These are phyloP conservation scores for Vishniacozyma victoriae DNA, from an alignment of 768 basidiomycete species.

Conservation along the genomic window DNA sequence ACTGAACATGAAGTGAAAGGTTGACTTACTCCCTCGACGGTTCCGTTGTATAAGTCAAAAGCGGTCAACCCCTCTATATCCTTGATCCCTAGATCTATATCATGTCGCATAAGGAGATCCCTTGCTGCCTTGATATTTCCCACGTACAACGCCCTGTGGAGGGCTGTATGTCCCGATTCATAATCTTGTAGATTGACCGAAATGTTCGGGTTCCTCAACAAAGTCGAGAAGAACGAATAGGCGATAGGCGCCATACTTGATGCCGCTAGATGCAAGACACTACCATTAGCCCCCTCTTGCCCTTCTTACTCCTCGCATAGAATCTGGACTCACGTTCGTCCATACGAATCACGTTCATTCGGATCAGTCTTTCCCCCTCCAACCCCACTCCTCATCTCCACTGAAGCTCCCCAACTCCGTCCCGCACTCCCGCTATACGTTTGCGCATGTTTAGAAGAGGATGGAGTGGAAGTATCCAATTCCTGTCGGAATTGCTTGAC, in stretches of 20 bases:
- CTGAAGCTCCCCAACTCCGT: constrained; percentile 33
- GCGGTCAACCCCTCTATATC: constrained; percentile 83
- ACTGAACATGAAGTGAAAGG: background rate
- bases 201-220: constrained; percentile 68
- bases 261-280: constrained; percentile 77
- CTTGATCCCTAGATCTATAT: constrained; percentile 66
- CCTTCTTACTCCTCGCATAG: too few species aligned
- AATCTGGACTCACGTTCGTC: constrained; percentile 36
- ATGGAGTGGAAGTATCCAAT: constrained; percentile 16
- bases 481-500: constrained; percentile 40
- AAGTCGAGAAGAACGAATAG: constrained; percentile 68
- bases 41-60: constrained; percentile 89
- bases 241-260: constrained; percentile 57
- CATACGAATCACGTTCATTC: constrained; percentile 43
- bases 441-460: constrained; percentile 1
- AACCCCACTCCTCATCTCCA: constrained; percentile 22
- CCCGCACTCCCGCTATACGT: constrained; percentile 25
- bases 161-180: constrained; percentile 85
- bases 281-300: constrained; percentile 30
- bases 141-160: constrained; percentile 77
- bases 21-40: constrained; percentile 56
- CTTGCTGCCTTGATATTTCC: constrained; percentile 60
- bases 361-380: constrained; percentile 40
- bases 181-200: constrained; percentile 72
- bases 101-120: constrained; percentile 66